phyloP scores from a whole-genome alignment of 768 basidiomycete genomes.

The Suillus subalutaceus region DNA sequence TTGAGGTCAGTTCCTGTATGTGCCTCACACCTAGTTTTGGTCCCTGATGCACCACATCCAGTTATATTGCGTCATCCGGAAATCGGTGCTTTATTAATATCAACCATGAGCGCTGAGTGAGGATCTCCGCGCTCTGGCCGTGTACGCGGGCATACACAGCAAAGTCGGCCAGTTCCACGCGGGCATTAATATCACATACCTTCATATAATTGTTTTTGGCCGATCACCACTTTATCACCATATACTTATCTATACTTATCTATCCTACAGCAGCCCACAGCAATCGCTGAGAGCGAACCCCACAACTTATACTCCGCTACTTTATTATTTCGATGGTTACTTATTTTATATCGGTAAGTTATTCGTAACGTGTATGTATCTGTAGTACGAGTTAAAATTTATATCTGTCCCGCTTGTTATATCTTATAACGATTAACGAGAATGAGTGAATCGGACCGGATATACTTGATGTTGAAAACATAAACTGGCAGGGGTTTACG shows the following conservation, averaged over 20 bases:
- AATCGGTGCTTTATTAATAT: neutral
- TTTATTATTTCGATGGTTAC: neutral
- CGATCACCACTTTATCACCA: neutral
- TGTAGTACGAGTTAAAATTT: neutral
- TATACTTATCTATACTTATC: neutral
- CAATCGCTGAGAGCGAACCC: neutral
- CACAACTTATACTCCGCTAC: neutral
- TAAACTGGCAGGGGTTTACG: neutral
- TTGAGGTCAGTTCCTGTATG: slow-evolving; percentile 4
- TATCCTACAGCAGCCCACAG: neutral
- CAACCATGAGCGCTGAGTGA: neutral
- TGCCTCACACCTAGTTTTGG: neutral
- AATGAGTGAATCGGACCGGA: neutral
- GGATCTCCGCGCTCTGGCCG: neutral
- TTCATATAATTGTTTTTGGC: neutral
- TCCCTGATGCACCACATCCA: neutral
- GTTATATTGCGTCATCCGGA: neutral
- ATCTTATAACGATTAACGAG: neutral
- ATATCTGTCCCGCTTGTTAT: neutral
- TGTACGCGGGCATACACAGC: slow-evolving; percentile 1
- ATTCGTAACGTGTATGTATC: neutral
- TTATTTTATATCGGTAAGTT: neutral
- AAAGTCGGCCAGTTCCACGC: neutral
- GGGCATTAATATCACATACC: neutral
- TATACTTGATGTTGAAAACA: neutral